Percentiles rank a stretch among this genome's conserved stretches.
phyloP scores from a whole-genome alignment of 192 early-diverging fungal genomes.

The Podila epicladia region DNA sequence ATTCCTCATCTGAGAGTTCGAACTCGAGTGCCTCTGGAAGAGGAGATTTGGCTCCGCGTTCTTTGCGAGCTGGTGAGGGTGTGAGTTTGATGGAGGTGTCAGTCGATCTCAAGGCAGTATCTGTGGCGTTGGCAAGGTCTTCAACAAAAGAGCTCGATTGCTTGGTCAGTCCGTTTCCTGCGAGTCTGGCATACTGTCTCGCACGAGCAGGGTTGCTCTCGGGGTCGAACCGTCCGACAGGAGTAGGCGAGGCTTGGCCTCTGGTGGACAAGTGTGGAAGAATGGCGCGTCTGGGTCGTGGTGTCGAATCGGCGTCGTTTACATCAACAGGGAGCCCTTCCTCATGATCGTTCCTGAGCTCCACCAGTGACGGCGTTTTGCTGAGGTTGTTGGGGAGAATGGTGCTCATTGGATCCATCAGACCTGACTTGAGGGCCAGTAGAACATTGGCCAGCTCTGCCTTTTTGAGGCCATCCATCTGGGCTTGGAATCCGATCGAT shows the following conservation, averaged over 20 bases:
- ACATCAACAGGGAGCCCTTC: slow-evolving; percentile 2
- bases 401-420: slow-evolving; percentile 2
- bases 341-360: background rate
- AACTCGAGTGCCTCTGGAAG: background rate
- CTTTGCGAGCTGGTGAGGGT: background rate
- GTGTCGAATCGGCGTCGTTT: slow-evolving; percentile 26
- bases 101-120: slow-evolving; percentile 24
- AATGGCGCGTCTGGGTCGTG: slow-evolving; percentile 5
- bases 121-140: slow-evolving; percentile 31
- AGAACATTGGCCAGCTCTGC: slow-evolving; percentile 24
- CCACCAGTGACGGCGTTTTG: background rate
- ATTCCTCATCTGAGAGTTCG: background rate
- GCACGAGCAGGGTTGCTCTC: slow-evolving; percentile 18
- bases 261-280: background rate
- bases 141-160: slow-evolving; percentile 41
- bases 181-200: slow-evolving; percentile 24
- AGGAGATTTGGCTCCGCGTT: background rate
- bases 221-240: slow-evolving; percentile 4
- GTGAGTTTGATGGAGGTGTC: slow-evolving; percentile 29
- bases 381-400: slow-evolving; percentile 15
- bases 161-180: slow-evolving; percentile 15
- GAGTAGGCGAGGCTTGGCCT: background rate
- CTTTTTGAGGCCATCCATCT: slow-evolving; percentile 38
- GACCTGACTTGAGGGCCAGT: slow-evolving; percentile 12
- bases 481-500: slow-evolving; percentile 41